Conservation (phyloP, 1,284 basidiomycete species). For the Ceratobasidium sp. region DNA sequence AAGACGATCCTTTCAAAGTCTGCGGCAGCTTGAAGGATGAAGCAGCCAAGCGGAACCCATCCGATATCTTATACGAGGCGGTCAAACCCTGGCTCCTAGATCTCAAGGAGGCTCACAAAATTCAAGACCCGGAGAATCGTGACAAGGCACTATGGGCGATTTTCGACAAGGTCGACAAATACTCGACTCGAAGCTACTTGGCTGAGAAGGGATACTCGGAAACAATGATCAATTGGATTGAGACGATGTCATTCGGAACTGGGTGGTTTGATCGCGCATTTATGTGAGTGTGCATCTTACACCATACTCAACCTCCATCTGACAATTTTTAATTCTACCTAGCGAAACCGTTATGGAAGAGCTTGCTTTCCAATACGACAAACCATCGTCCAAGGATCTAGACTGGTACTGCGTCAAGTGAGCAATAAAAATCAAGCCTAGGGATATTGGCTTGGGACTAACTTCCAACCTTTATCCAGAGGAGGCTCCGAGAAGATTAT, state of each 20-base stretch:
- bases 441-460: neutral
- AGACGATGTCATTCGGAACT: neutral
- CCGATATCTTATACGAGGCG: neutral
- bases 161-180: neutral
- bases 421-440: neutral
- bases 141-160: neutral
- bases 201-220: neutral
- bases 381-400: neutral
- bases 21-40: neutral
- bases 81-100: neutral
- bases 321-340: neutral
- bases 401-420: slow-evolving; percentile 9
- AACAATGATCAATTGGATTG: neutral
- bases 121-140: neutral
- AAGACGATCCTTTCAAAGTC: neutral
- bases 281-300: neutral
- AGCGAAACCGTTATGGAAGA: slow-evolving; percentile 14
- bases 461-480: neutral
- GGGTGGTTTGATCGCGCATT: slow-evolving; percentile 19
- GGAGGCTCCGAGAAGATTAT: slow-evolving; percentile 41
- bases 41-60: neutral
- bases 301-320: neutral
- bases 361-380: neutral
- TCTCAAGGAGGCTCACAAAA: neutral
- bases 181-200: neutral